phyloP scores from a whole-genome alignment of 352 stramenopile genomes.

The Globisporangium orthogonon region DNA sequence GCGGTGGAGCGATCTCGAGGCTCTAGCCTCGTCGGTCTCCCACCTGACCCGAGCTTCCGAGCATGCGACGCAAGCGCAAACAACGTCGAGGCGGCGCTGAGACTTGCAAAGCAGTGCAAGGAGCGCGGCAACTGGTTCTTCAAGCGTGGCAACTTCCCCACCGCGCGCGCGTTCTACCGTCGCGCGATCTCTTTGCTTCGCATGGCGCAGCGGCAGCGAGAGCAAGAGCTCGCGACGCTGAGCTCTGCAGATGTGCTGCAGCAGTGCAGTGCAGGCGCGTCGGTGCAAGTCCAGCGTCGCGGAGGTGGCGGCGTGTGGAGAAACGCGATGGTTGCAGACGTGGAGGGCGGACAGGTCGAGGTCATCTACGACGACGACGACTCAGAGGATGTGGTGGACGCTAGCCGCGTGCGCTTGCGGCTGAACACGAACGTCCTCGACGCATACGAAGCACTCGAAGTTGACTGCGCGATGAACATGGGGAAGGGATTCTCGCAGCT shows the following conservation, averaged over 20 bases:
- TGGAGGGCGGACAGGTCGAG: conserved; percentile 39
- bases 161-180: conserved; percentile 54
- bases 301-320: conserved; percentile 16
- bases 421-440: conserved; percentile 44
- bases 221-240: conserved; percentile 29
- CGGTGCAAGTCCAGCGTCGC: conserved; percentile 34
- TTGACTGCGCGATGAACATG: conserved; percentile 82
- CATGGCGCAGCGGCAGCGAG: conserved; percentile 33
- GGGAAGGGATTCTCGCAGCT: conserved; percentile 61
- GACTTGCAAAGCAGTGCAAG: conserved; percentile 32
- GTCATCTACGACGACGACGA: conserved; percentile 54
- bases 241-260: conserved; percentile 21
- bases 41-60: conserved; percentile 17
- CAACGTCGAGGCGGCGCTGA: conserved; percentile 13
- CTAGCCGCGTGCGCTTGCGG: conserved; percentile 43
- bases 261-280: conserved; percentile 45
- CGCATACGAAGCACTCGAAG: conserved; percentile 41
- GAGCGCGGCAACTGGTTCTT: conserved; percentile 54
- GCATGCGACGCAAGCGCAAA: neutral
- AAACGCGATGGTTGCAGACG: conserved; percentile 60
- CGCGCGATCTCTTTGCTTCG: conserved; percentile 46
- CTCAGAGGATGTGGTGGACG: conserved; percentile 42
- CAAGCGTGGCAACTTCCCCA: conserved; percentile 46
- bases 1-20: conserved; percentile 33
- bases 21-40: conserved; percentile 44